Evolutionary conservation across 768 basidiomycete species (phyloP).

Genomic region (Pleurotus pulmonarius): DNA sequence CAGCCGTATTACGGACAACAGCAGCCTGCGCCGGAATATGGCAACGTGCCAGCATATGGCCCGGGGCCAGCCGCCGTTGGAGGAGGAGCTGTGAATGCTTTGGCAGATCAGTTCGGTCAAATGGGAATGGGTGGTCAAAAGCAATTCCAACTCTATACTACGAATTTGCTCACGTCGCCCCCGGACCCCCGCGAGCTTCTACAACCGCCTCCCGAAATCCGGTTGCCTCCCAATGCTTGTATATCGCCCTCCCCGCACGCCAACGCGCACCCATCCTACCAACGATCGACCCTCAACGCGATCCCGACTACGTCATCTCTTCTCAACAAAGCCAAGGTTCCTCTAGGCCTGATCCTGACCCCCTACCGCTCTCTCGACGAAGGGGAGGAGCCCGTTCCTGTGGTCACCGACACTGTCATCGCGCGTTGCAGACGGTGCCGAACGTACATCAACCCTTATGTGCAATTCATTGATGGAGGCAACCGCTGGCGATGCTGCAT

Average conservation of each 20-base stretch:
- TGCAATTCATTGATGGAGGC: slow-evolving; percentile 96
- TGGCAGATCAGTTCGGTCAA: slow-evolving; percentile 83
- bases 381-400: slow-evolving; percentile 82
- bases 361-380: slow-evolving; percentile 86
- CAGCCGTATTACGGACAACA: slow-evolving; percentile 43
- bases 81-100: slow-evolving; percentile 41
- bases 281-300: slow-evolving; percentile 88
- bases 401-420: slow-evolving; percentile 91
- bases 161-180: slow-evolving; percentile 90
- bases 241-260: slow-evolving; percentile 74
- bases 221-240: slow-evolving; percentile 80
- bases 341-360: slow-evolving; percentile 83
- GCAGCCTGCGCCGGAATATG: slow-evolving; percentile 44
- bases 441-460: slow-evolving; percentile 96
- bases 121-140: slow-evolving; percentile 85
- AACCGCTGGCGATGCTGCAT: slow-evolving; percentile 99
- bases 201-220: slow-evolving; percentile 83
- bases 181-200: slow-evolving; percentile 86
- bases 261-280: slow-evolving; percentile 88
- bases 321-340: slow-evolving; percentile 85
- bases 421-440: slow-evolving; percentile 95
- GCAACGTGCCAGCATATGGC: slow-evolving; percentile 35
- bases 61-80: slow-evolving; percentile 12
- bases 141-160: slow-evolving; percentile 74
- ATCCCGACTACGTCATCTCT: slow-evolving; percentile 88